Conservation (phyloP, 352 stramenopile species). For the Bremia lactucae region DNA sequence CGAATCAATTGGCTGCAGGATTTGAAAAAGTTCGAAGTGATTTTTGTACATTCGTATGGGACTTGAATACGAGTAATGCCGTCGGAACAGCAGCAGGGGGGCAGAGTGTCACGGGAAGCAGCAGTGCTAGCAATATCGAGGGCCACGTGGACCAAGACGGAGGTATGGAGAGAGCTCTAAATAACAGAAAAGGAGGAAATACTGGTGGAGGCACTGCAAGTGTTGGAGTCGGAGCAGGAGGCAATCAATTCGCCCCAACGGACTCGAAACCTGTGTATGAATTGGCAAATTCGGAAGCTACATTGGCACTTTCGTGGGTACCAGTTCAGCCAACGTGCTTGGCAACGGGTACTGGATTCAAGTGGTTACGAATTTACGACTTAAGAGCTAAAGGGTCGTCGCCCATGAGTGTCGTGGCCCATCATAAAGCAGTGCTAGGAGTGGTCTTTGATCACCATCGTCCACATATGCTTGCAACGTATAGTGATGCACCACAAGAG, state of each 20-base stretch:
- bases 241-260: slow-evolving; percentile 17
- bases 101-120: slow-evolving; percentile 9
- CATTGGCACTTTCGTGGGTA: slow-evolving; percentile 73
- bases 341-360: slow-evolving; percentile 76
- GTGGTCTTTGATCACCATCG: slow-evolving; percentile 76
- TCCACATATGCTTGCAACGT: slow-evolving; percentile 73
- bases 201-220: slow-evolving; percentile 9
- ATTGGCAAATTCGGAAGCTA: slow-evolving; percentile 76
- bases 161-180: slow-evolving; percentile 11
- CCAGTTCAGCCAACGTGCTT: slow-evolving; percentile 71
- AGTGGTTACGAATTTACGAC: slow-evolving; percentile 83
- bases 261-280: slow-evolving; percentile 64
- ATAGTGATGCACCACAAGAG: slow-evolving; percentile 72
- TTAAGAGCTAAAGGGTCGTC: slow-evolving; percentile 40
- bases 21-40: slow-evolving; percentile 84
- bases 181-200: slow-evolving; percentile 15
- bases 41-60: slow-evolving; percentile 80
- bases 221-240: slow-evolving; percentile 13
- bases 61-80: slow-evolving; percentile 42
- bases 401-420: slow-evolving; percentile 72
- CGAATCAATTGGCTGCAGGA: slow-evolving; percentile 67
- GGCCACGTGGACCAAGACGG: slow-evolving; percentile 18
- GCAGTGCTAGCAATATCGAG: slow-evolving; percentile 21
- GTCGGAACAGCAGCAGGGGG: slow-evolving; percentile 1
- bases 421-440: slow-evolving; percentile 77